phyloP scores from a whole-genome alignment of 2,329 filamentous ascomycete genomes.

The Penicillium sp. region DNA sequence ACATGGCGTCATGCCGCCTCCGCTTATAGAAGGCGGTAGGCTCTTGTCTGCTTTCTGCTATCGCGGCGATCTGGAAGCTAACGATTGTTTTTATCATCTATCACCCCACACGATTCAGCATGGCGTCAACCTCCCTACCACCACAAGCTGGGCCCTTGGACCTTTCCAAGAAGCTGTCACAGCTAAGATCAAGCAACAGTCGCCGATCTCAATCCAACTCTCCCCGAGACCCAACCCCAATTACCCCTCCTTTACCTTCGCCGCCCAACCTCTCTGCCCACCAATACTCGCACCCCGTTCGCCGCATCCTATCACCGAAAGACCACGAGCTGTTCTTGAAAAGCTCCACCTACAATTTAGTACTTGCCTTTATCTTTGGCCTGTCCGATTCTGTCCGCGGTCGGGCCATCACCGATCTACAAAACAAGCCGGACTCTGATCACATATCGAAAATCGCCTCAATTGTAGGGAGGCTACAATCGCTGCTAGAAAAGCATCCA shows the following conservation, averaged over 20 bases:
- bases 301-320: slow-evolving; percentile 77
- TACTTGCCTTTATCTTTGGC: slow-evolving; percentile 83
- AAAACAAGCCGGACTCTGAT: slow-evolving; percentile 53
- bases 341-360: slow-evolving; percentile 74
- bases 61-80: slow-evolving; percentile 4
- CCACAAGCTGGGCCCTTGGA: slow-evolving; percentile 35
- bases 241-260: slow-evolving; percentile 72
- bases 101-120: slow-evolving; percentile 18
- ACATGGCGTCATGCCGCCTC: background rate
- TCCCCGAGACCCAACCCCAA: slow-evolving; percentile 63
- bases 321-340: slow-evolving; percentile 82
- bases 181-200: slow-evolving; percentile 38
- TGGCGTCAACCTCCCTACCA: slow-evolving; percentile 30
- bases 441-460: slow-evolving; percentile 66
- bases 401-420: slow-evolving; percentile 34
- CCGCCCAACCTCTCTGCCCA: slow-evolving; percentile 65
- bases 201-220: slow-evolving; percentile 36
- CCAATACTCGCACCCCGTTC: slow-evolving; percentile 67
- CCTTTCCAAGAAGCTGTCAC: slow-evolving; percentile 46
- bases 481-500: slow-evolving; percentile 69
- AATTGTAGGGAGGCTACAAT: slow-evolving; percentile 71
- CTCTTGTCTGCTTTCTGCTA: slow-evolving; percentile 4
- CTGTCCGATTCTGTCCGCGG: slow-evolving; percentile 78
- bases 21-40: background rate
- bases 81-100: slow-evolving; percentile 15